Evolutionary conservation across 2,329 filamentous ascomycete genomes (phyloP).

Genomic region (Claviceps maximensis): DNA sequence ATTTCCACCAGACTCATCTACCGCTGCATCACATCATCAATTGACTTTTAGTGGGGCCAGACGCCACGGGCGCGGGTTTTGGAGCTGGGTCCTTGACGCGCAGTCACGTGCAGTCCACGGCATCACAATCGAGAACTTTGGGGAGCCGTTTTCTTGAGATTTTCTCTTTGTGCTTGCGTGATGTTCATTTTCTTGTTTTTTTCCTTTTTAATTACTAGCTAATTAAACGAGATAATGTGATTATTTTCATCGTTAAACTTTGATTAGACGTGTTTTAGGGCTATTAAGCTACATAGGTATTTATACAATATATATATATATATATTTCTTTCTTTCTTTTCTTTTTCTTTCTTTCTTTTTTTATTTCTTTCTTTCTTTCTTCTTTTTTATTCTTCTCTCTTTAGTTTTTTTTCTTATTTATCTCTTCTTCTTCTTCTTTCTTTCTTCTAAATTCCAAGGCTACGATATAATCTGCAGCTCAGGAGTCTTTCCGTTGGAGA

Average conservation of each 20-base stretch:
- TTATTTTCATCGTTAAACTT: too few species aligned
- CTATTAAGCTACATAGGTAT: too few species aligned
- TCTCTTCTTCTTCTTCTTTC: neutral
- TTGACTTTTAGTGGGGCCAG: neutral
- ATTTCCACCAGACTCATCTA: too few species aligned
- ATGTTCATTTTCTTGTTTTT: too few species aligned
- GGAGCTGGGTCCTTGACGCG: slow-evolving; percentile 3
- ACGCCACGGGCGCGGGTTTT: neutral
- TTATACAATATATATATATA: too few species aligned
- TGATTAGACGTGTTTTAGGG: too few species aligned
- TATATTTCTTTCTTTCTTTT: neutral
- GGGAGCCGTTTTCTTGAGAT: too few species aligned
- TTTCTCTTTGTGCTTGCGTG: too few species aligned
- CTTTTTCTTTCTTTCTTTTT: neutral
- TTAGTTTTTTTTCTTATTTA: neutral
- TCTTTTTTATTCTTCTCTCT: neutral
- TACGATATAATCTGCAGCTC: slow-evolving; percentile 56
- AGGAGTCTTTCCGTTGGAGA: slow-evolving; percentile 46
- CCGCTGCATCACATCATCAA: neutral
- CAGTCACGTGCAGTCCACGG: slow-evolving; percentile 12
- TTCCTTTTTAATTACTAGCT: too few species aligned
- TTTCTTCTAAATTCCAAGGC: neutral
- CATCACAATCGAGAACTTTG: too few species aligned
- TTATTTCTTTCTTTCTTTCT: neutral
- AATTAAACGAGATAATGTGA: too few species aligned